A percentile compares a stretch with the other conserved stretches of the same genome.
phyloP scores from a whole-genome alignment of 495 filamentous ascomycete species.

The Penicillium cosmopolitanum region DNA sequence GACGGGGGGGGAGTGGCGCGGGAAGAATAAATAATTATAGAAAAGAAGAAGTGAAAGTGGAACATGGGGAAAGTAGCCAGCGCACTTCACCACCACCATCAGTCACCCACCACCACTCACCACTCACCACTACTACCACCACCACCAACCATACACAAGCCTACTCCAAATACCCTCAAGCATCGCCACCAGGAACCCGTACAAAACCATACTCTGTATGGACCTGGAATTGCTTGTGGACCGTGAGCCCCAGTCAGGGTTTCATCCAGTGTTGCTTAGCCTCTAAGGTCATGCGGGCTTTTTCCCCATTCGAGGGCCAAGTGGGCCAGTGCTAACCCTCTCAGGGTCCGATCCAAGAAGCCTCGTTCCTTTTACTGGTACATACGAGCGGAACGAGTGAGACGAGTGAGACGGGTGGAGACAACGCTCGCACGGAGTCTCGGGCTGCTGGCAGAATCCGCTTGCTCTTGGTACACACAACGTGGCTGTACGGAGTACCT shows the following conservation, averaged over 20 bases:
- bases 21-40: constrained; percentile 21
- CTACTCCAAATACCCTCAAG: not conserved
- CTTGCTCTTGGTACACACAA: not conserved
- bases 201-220: not conserved
- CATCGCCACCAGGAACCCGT: constrained; percentile 4
- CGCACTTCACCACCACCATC: not conserved
- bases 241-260: constrained; percentile 16
- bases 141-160: no score
- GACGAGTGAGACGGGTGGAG: not conserved
- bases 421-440: constrained; percentile 4
- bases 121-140: no score
- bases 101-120: no score
- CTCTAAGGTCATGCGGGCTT: constrained; percentile 22
- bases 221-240: constrained; percentile 14
- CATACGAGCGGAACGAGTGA: not conserved
- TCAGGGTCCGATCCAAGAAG: constrained; percentile 3
- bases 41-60: no score
- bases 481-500: constrained; percentile 5
- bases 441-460: constrained; percentile 1
- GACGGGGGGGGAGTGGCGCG: not conserved
- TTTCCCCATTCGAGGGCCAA: constrained; percentile 18
- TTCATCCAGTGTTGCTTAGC: constrained; percentile 19
- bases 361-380: not conserved
- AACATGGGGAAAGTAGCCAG: constrained; percentile 18
- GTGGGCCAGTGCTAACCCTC: constrained; percentile 8